Base-by-base conservation (phyloP, 768 basidiomycete genomes). In the Lepiota venenata region DNA sequence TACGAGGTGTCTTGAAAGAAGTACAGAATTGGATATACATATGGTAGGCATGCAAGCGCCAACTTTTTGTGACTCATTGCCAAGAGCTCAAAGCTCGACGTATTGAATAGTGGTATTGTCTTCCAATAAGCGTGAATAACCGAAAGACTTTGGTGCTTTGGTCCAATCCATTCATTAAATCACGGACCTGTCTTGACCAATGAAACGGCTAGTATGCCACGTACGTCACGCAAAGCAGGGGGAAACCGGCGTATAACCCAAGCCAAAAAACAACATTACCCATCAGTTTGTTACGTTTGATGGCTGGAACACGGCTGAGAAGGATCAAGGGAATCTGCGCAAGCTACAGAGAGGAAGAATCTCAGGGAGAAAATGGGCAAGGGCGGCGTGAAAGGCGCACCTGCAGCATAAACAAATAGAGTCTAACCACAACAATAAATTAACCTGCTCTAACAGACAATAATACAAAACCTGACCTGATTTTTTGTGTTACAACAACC, bases 211-310 rank as follows among this genome's bases (percentile, higher is more conserved):
- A 79, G 56, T 78, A 74, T 25, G 75, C 73, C 20, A 76, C 73
- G 52, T 79, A 79, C 11, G 74, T 88, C 16, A 95, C 91, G 58
- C 93, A 95, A 14, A 99, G 80, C 52, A 98, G 69, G 1, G 97
- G 97, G 77, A 98, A 93, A 12, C 96, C 96, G 5, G 85, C 84
- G 61, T 88, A 91, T 21, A 98, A 78, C 2, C 94, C 94, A 18
- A 93, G 59, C 97, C 97, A 99, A 68, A 99, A 98, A 29, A 96
- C 83, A 43, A 93, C 69, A 57, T 91, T 91, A 1, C 89, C 89
- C 64, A 96, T 67, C 3, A 88, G 78, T 62, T 84, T 88, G 72
- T 95, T 95, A 57, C 81, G 77, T 68, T 87, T 87, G 62, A 98
- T 83, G 29, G 76, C 72, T 3, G 93, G 87, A 9, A 88, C 72